Percentiles rank a stretch among this genome's conserved stretches.
phyloP scores from a whole-genome alignment of 139 green algal genomes.

The Chlorella sp. region DNA sequence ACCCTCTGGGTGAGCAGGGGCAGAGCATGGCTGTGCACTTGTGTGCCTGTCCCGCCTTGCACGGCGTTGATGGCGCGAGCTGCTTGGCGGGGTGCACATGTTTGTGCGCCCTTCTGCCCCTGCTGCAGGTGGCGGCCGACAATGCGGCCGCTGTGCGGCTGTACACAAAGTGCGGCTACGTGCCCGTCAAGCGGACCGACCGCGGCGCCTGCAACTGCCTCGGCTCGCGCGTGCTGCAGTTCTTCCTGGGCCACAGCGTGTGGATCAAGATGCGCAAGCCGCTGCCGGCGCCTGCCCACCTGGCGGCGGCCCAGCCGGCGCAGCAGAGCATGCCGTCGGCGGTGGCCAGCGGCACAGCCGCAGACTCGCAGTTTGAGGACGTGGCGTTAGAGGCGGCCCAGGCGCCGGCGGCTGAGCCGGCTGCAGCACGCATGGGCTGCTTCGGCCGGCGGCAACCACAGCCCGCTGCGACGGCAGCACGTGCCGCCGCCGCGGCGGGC shows the following conservation, averaged over 20 bases:
- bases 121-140: conserved; percentile 38
- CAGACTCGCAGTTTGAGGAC: not conserved
- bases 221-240: conserved; percentile 1
- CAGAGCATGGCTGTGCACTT: no score
- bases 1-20: conserved; percentile 33
- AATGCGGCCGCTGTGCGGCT: conserved; percentile 27
- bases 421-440: no score
- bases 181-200: conserved; percentile 9
- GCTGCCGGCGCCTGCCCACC: conserved; percentile 15
- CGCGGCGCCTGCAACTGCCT: conserved; percentile 30
- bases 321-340: not conserved
- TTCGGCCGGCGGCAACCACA: not conserved
- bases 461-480: not conserved
- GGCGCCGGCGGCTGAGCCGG: no score
- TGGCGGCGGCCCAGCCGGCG: not conserved
- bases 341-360: not conserved
- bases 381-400: not conserved
- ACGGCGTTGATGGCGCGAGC: not conserved
- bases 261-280: conserved; percentile 37
- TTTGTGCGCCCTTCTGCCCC: not conserved
- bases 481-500: no score
- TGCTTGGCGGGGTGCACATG: not conserved
- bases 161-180: conserved; percentile 35
- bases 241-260: conserved; percentile 24
- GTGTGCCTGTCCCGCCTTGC: no score